phyloP scores from a whole-genome alignment of 106 monocot species.

The Xerophyta viscosa region DNA sequence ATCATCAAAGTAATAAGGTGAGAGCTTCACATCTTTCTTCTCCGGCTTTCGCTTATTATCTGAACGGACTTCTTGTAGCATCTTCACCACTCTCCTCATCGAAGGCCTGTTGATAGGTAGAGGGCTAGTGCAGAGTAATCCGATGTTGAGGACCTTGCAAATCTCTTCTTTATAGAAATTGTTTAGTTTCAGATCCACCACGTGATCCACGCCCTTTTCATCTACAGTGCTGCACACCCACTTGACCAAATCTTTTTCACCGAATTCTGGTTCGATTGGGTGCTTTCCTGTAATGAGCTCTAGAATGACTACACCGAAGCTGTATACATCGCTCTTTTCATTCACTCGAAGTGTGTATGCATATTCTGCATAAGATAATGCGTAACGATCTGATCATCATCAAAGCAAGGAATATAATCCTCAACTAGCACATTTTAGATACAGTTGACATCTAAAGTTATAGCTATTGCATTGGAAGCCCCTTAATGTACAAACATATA shows the following conservation, averaged over 20 bases:
- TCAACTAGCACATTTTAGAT: too few relatives aligned
- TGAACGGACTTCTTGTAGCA: conserved; percentile 32
- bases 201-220: conserved; percentile 45
- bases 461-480: too few relatives aligned
- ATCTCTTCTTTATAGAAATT: conserved; percentile 38
- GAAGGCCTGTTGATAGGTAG: conserved; percentile 79
- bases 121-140: conserved; percentile 57
- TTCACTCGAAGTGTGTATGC: conserved; percentile 84
- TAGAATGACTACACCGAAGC: conserved; percentile 83
- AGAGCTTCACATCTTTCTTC: conserved; percentile 21
- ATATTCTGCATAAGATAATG: conserved; percentile 41
- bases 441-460: too few relatives aligned
- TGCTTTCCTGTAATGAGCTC: conserved; percentile 75
- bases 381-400: too few relatives aligned
- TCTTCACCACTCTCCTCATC: conserved; percentile 74
- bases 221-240: conserved; percentile 63
- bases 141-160: conserved; percentile 47
- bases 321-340: conserved; percentile 89
- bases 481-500: too few relatives aligned
- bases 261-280: conserved; percentile 51
- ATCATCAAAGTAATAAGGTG: conserved; percentile 26
- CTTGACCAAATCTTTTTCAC: conserved; percentile 66
- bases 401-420: too few relatives aligned
- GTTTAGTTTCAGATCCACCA: conserved; percentile 52
- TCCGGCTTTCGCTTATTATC: neutral